Evolutionary conservation across 768 basidiomycete species (phyloP), one percentile per base, ranked within the genome.

Genomic region (Mycena galericulata): DNA sequence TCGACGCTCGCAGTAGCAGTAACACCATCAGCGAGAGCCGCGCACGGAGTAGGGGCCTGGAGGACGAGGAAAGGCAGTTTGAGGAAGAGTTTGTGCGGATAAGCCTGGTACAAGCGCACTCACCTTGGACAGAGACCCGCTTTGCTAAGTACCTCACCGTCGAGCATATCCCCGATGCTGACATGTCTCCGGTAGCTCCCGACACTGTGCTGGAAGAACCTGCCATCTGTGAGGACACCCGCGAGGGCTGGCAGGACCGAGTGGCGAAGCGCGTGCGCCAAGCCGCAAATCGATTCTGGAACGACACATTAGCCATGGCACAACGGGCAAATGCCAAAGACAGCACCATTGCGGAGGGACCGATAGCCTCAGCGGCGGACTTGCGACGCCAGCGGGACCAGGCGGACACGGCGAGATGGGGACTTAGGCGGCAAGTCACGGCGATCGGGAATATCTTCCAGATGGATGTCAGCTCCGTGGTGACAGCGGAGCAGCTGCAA

Each of bases 141-240:
- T 68, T 61, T 12, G 60, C 66, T 43, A 62, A 51, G 41, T 68
- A 68, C 61, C 61, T 68, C 38, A 36, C 34, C 5, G 32, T 68
- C 4, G 61, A 68, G 6, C 7, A 20, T 0, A 22, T 36, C 0
- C 0, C 17, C 12, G 53, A 64, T 4, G 14, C 62, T 55, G 62
- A 55, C 32, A 45, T 10, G 1, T 12, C 51, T 9, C 15, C 12
- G 11, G 51, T 34, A 36, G 32, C 32, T 5, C 3, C 30, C 1
- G 34, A 18, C 7, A 22, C 7, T 2, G 3, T 8, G 17, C 17
- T 3, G 27, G 32, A 17, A 5, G 41, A 30, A 3, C 27, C 10
- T 29, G 18, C 4, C 5, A 2, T 3, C 18, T 36, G 14, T 36
- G 34, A 36, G 14, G 14, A 11, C 29, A 1, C 38, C 40, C n/a